Evolutionary conservation across 345 rosid species (phyloP).

Genomic region (Salix brachista): DNA sequence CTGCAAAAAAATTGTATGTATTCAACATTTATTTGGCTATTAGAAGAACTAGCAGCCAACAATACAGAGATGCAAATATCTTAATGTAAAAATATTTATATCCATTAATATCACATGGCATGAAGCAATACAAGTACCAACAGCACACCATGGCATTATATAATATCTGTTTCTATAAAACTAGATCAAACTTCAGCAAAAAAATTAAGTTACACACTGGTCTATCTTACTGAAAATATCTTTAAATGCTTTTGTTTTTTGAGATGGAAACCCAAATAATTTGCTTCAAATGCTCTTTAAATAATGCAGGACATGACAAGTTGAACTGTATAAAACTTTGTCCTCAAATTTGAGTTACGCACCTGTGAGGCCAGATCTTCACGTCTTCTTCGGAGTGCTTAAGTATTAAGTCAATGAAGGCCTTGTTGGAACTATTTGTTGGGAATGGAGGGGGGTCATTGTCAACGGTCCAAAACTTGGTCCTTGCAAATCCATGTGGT

Average conservation of each 20-base stretch:
- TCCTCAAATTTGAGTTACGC: not conserved
- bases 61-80: not conserved
- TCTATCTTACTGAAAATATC: not conserved
- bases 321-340: not conserved
- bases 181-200: not conserved
- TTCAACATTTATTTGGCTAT: not conserved
- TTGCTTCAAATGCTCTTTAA: not conserved
- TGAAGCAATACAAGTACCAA: not conserved
- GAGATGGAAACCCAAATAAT: not conserved
- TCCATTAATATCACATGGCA: not conserved
- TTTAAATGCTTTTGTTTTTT: not conserved
- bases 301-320: not conserved
- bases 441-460: constrained; percentile 29
- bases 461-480: constrained; percentile 23
- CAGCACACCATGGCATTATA: not conserved
- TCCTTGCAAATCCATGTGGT: constrained; percentile 34
- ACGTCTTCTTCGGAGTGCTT: constrained; percentile 21
- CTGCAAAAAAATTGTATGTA: constrained; percentile 9
- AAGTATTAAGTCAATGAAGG: constrained; percentile 28
- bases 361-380: constrained; percentile 36
- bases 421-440: constrained; percentile 8
- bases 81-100: not conserved
- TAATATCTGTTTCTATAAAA: not conserved
- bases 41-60: not conserved
- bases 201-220: not conserved